A percentile compares a stretch with the other conserved stretches of the same genome.
These are phyloP conservation scores for Pythium dissimile DNA, from an alignment of 352 stramenopile genomes.

Conservation along the genomic window DNA sequence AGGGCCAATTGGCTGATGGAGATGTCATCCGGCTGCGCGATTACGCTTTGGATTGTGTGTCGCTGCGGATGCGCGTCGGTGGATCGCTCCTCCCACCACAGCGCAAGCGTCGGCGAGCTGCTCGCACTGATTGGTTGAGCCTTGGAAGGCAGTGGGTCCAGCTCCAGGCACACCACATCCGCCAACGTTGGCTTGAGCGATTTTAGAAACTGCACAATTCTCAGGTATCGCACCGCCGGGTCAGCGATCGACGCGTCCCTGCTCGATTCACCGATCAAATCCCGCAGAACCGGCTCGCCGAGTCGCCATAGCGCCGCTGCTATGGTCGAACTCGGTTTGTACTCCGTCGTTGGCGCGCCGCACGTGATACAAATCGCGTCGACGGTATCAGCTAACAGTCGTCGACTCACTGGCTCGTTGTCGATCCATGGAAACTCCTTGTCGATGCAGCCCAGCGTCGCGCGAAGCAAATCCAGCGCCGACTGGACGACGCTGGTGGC, in stretches of 20 bases:
- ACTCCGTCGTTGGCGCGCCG: not conserved
- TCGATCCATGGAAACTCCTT: not conserved
- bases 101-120: not conserved
- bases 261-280: constrained; percentile 4
- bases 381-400: not conserved
- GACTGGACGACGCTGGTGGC: not conserved
- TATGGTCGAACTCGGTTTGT: not conserved
- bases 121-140: not conserved
- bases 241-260: not conserved
- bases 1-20: constrained; percentile 17
- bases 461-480: not conserved
- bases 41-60: not conserved
- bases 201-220: not conserved
- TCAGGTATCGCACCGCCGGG: not conserved
- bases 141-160: not conserved
- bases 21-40: not conserved
- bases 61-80: no score
- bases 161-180: not conserved
- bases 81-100: no score
- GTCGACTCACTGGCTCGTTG: not conserved
- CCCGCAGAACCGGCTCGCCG: constrained; percentile 20
- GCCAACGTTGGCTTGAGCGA: not conserved
- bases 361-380: not conserved
- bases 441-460: not conserved
- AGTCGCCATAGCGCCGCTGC: constrained; percentile 31